Conservation (phyloP, 2,329 filamentous ascomycete genomes). For the Blastomyces gilchristii region DNA sequence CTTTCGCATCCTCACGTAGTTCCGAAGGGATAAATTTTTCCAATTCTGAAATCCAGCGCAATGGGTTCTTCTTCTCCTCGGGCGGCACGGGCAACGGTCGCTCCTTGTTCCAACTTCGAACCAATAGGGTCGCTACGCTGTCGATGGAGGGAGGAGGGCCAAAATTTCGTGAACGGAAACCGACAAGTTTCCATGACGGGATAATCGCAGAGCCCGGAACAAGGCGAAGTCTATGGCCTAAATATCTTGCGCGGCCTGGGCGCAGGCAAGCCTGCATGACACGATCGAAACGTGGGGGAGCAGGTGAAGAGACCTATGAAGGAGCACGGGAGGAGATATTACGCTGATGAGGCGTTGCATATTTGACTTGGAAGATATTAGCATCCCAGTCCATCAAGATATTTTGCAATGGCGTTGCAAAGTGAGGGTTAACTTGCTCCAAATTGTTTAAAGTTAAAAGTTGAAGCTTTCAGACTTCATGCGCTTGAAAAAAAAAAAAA, state of each 20-base stretch:
- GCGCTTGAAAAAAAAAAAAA: neutral
- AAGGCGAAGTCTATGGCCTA: conserved; percentile 22
- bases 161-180: neutral
- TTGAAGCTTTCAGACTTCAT: neutral
- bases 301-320: conserved; percentile 24
- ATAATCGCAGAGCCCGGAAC: conserved; percentile 6
- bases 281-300: conserved; percentile 24
- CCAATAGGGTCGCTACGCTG: conserved; percentile 1
- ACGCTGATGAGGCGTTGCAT: neutral
- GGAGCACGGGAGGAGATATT: conserved; percentile 11
- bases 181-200: neutral
- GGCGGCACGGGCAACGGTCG: conserved; percentile 16
- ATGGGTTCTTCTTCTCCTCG: conserved; percentile 18
- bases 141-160: neutral
- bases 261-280: conserved; percentile 36
- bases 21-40: conserved; percentile 26
- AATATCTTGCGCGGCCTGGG: conserved; percentile 27
- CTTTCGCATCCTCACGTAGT: conserved; percentile 15
- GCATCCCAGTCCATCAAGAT: conserved; percentile 4
- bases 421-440: neutral
- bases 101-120: conserved; percentile 6
- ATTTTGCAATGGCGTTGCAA: neutral
- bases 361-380: conserved; percentile 2
- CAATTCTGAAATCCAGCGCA: conserved; percentile 28
- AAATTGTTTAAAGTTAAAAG: no score